phyloP scores from a whole-genome alignment of 257 asterid genomes.

The Rehmannia glutinosa region DNA sequence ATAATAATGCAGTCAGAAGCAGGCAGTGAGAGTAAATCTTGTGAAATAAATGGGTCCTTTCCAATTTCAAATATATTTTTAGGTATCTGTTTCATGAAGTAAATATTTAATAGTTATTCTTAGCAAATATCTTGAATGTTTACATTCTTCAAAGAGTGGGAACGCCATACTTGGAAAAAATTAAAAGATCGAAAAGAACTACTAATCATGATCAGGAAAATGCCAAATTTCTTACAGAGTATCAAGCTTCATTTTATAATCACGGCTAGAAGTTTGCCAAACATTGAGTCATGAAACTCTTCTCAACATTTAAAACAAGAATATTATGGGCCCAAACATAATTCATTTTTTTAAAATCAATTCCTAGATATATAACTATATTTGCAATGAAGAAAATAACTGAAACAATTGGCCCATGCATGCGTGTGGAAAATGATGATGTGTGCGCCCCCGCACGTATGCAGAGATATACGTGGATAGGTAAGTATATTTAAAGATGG shows the following conservation, averaged over 20 bases:
- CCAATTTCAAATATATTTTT: neutral
- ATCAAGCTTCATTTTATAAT: neutral
- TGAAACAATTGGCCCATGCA: neutral
- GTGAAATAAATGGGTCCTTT: neutral
- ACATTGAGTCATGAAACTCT: neutral
- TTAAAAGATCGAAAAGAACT: neutral
- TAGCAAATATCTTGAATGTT: neutral
- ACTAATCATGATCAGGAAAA: neutral
- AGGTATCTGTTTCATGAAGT: neutral
- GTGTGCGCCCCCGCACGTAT: neutral
- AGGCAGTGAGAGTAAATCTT: too few species aligned
- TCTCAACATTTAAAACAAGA: neutral
- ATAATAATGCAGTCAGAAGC: too few species aligned
- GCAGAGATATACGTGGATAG: neutral
- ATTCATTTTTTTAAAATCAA: neutral
- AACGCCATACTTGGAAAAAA: neutral
- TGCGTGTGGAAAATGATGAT: neutral
- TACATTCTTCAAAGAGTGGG: neutral
- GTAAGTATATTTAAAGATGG: neutral
- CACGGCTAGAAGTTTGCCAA: neutral
- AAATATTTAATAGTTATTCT: neutral
- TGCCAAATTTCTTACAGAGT: neutral
- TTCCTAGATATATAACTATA: neutral
- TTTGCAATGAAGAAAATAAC: neutral
- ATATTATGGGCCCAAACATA: neutral